These are phyloP conservation scores for Dispira parvispora DNA, from an alignment of 192 early-diverging fungal genomes.

Conservation along the genomic window DNA sequence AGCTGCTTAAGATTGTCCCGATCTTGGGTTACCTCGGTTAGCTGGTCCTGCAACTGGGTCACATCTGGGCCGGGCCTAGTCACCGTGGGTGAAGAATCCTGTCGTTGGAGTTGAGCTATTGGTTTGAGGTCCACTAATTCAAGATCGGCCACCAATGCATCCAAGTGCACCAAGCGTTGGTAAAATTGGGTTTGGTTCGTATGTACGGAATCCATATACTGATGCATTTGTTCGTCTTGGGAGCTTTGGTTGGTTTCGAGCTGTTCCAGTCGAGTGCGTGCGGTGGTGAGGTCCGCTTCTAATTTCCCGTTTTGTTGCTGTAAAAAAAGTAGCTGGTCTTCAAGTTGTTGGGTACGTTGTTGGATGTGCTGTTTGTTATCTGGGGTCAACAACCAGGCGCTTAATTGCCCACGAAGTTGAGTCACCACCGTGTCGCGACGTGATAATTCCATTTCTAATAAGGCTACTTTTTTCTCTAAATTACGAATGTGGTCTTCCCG, in stretches of 20 bases:
- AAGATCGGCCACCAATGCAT: not conserved
- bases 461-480: not conserved
- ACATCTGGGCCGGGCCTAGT: too few relatives aligned
- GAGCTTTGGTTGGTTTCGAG: not conserved
- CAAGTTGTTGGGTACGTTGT: not conserved
- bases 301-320: not conserved
- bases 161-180: not conserved
- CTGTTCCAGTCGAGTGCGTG: not conserved
- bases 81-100: too few relatives aligned
- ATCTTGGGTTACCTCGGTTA: not conserved
- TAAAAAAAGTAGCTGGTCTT: not conserved
- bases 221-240: not conserved
- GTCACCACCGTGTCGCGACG: not conserved
- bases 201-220: not conserved
- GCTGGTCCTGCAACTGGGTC: not conserved
- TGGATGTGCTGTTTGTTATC: not conserved
- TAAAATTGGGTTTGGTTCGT: not conserved
- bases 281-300: not conserved
- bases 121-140: not conserved
- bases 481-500: not conserved
- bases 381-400: not conserved
- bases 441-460: not conserved
- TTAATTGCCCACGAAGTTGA: not conserved
- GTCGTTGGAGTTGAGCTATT: too few relatives aligned
- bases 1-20: not conserved